Evolutionary conservation across 2,329 filamentous ascomycete species (phyloP), one percentile per base, ranked within the genome.

Genomic region (Phoma sp.): DNA sequence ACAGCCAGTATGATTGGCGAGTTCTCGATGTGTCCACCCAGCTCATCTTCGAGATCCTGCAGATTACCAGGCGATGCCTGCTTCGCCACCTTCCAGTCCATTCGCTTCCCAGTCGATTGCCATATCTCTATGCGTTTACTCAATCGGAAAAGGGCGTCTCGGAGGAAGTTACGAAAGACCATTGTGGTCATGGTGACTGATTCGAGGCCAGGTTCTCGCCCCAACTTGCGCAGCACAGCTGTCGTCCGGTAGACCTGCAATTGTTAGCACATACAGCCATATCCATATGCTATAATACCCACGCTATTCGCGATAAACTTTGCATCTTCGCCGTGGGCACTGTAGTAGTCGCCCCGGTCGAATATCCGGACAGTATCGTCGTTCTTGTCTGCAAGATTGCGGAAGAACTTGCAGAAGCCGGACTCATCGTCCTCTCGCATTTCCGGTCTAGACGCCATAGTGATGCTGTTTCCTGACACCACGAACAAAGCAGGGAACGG

Each of bases 351-450:
- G 29, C 91, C 90, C 61, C 95, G 87, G 69, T 98, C 93, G 72
- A 98, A 98, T 56, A 99, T 89, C 47, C 95, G 88, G 47, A 99
- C 83, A 0, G 91, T 93, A 48, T 90, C 89, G 32, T 87, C 83
- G 64, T 87, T 85, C 47, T 87, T 86, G 12, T 80, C 68, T 5
- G 92, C 87, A 2, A 99, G 83, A n/a, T 87, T 89, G 66, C 93
- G 93, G 82, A 96, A 99, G 79, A 92, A 96, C 65, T 89, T 91
- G 78, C 98, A 97, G 81, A 99, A 99, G 64, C 93, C 92, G 71
- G 89, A 87, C 80, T 99, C 95, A 73, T 99, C 95, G 70, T 99
- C 96, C 73, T 98, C 91, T 71, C 83, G 84, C 59, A 85, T 76
- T 64, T 85, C 83, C 11, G 83, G 83, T 59, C 83, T 74, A 30